These are phyloP conservation scores for Xylariomycetidae sp. DNA, from an alignment of 2,329 filamentous ascomycete species.

Conservation along the genomic window DNA sequence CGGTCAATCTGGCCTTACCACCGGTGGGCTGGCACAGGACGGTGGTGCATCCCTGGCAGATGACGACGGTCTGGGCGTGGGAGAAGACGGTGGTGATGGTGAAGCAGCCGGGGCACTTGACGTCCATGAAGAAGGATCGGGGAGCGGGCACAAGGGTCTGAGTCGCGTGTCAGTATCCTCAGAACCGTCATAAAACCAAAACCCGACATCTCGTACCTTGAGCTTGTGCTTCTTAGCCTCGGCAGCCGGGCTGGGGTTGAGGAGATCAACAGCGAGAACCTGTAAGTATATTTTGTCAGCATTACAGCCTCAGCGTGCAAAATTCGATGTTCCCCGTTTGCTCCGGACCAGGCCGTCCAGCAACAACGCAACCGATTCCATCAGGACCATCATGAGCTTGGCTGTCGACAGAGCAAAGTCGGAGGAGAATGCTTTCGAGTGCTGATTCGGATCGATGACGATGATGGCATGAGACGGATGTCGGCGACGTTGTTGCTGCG, in stretches of 20 bases:
- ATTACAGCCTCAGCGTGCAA: slow-evolving; percentile 18
- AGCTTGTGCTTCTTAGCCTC: slow-evolving; percentile 99
- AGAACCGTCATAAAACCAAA: neutral
- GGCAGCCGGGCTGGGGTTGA: slow-evolving; percentile 96
- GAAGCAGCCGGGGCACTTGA: slow-evolving; percentile 99
- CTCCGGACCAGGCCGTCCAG: no score
- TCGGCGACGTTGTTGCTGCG: slow-evolving; percentile 7
- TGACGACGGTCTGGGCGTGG: slow-evolving; percentile 99
- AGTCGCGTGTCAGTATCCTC: slow-evolving; percentile 14
- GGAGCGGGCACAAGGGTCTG: slow-evolving; percentile 91
- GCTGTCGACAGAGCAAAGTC: neutral
- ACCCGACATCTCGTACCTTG: slow-evolving; percentile 62
- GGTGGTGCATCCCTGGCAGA: slow-evolving; percentile 99
- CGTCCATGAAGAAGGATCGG: slow-evolving; percentile 99
- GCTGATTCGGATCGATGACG: neutral
- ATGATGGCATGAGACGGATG: slow-evolving; percentile 1
- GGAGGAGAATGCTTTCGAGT: neutral
- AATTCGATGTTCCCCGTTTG: no score
- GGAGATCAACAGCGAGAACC: slow-evolving; percentile 99
- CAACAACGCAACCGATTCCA: no score
- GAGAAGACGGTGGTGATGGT: slow-evolving; percentile 99
- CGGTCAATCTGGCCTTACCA: slow-evolving; percentile 97
- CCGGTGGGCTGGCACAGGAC: slow-evolving; percentile 99
- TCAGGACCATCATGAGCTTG: neutral
- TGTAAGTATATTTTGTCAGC: slow-evolving; percentile 48